These are phyloP conservation scores for Entomortierella chlamydospora DNA, from an alignment of 192 early-diverging fungal genomes.

Conservation along the genomic window DNA sequence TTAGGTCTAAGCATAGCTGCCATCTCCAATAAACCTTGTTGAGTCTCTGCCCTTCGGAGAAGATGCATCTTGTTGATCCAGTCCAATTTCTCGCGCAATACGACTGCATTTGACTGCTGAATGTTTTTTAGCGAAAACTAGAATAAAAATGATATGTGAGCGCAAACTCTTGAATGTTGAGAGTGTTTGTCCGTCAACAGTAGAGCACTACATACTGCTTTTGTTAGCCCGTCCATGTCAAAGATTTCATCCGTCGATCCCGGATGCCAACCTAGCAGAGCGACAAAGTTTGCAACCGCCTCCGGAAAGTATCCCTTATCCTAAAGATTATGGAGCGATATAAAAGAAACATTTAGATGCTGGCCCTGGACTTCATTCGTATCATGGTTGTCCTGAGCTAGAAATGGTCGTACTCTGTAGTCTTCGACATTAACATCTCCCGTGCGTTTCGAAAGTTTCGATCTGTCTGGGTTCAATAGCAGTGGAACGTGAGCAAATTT, in stretches of 20 bases:
- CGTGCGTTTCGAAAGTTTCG: slow-evolving; percentile 93
- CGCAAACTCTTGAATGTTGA: background rate
- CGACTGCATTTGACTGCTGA: slow-evolving; percentile 71
- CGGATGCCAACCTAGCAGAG: slow-evolving; percentile 84
- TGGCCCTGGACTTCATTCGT: background rate
- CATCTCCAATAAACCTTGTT: slow-evolving; percentile 53
- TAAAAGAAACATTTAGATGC: background rate
- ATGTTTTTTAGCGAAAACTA: slow-evolving; percentile 72
- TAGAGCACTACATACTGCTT: slow-evolving; percentile 53
- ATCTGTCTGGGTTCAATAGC: slow-evolving; percentile 82
- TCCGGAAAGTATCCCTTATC: slow-evolving; percentile 85
- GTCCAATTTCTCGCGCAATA: slow-evolving; percentile 76
- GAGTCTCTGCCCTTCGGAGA: slow-evolving; percentile 55
- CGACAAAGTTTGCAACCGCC: slow-evolving; percentile 89
- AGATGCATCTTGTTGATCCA: slow-evolving; percentile 82
- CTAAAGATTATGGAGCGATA: slow-evolving; percentile 18
- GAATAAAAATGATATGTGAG: background rate
- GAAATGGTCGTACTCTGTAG: slow-evolving; percentile 60
- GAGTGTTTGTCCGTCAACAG: background rate
- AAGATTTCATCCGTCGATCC: slow-evolving; percentile 71
- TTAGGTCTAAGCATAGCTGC: slow-evolving; percentile 49
- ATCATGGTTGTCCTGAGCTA: background rate
- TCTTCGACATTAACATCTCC: slow-evolving; percentile 80
- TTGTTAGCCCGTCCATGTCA: slow-evolving; percentile 67
- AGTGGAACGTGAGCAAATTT: slow-evolving; percentile 90